Percentiles rank a stretch among this genome's conserved stretches.
Conservation (phyloP, 2,329 filamentous ascomycete species). For the Metarhizium album region DNA sequence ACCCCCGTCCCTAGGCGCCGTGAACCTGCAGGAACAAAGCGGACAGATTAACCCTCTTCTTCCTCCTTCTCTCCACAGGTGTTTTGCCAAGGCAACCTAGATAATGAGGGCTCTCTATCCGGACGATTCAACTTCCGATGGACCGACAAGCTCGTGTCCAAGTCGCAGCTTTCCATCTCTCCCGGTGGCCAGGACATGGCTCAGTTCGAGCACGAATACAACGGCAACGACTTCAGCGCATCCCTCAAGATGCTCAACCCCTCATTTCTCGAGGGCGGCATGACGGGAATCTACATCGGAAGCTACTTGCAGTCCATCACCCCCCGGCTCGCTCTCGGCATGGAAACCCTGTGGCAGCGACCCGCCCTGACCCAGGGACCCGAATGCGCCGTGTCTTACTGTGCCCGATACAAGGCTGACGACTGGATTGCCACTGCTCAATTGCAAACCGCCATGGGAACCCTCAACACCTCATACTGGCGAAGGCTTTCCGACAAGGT, state of each 20-base stretch:
- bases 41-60: neutral
- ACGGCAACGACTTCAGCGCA: slow-evolving; percentile 83
- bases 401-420: slow-evolving; percentile 76
- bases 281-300: slow-evolving; percentile 92
- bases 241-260: slow-evolving; percentile 92
- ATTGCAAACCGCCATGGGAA: slow-evolving; percentile 71
- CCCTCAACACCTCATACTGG: slow-evolving; percentile 89
- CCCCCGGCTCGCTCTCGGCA: slow-evolving; percentile 71
- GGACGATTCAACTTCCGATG: slow-evolving; percentile 92
- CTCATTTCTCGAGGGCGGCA: slow-evolving; percentile 79
- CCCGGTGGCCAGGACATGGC: slow-evolving; percentile 76
- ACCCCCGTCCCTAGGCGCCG: neutral
- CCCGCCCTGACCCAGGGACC: slow-evolving; percentile 73
- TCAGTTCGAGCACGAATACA: slow-evolving; percentile 93
- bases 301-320: slow-evolving; percentile 94
- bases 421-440: slow-evolving; percentile 93
- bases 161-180: slow-evolving; percentile 78
- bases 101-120: slow-evolving; percentile 81
- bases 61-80: slow-evolving; percentile 41
- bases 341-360: slow-evolving; percentile 92
- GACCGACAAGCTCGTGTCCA: slow-evolving; percentile 69
- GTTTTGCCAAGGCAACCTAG: slow-evolving; percentile 90
- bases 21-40: neutral
- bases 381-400: slow-evolving; percentile 86
- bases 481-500: slow-evolving; percentile 85